These are phyloP conservation scores for Pythium guiyangense DNA, from an alignment of 352 stramenopile genomes.

Conservation along the genomic window DNA sequence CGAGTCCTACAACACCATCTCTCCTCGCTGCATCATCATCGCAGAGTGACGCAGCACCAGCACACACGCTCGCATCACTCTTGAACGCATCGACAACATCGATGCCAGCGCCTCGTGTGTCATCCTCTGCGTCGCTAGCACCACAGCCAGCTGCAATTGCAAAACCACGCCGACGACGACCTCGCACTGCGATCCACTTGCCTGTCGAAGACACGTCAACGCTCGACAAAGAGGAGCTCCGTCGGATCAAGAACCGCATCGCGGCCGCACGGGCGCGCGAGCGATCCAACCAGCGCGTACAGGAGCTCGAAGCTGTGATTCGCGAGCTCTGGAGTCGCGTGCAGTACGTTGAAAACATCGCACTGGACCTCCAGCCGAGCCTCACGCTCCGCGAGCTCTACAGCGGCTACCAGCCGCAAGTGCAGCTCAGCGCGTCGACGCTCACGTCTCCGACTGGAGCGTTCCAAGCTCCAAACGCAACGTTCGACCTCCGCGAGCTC, in stretches of 20 bases:
- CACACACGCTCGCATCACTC: not conserved
- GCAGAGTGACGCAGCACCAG: too few relatives aligned
- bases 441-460: slow-evolving; percentile 5
- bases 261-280: slow-evolving; percentile 48
- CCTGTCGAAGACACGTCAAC: slow-evolving; percentile 28
- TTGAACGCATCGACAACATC: not conserved
- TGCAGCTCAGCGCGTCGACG: slow-evolving; percentile 11
- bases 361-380: slow-evolving; percentile 29
- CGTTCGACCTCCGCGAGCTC: slow-evolving; percentile 14
- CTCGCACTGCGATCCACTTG: slow-evolving; percentile 45
- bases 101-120: not conserved
- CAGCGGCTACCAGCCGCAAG: slow-evolving; percentile 42
- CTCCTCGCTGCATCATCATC: not conserved
- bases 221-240: slow-evolving; percentile 46
- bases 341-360: slow-evolving; percentile 51
- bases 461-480: slow-evolving; percentile 12
- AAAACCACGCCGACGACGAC: slow-evolving; percentile 22
- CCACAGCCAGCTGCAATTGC: too few relatives aligned
- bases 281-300: slow-evolving; percentile 45
- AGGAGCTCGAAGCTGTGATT: slow-evolving; percentile 45
- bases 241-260: slow-evolving; percentile 71
- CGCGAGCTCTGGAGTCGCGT: slow-evolving; percentile 50
- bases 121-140: not conserved
- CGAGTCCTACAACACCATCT: too few relatives aligned
- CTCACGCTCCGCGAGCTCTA: slow-evolving; percentile 34